phyloP scores from a whole-genome alignment of 2,329 filamentous ascomycete species.

The Sphaerostilbella broomeana region DNA sequence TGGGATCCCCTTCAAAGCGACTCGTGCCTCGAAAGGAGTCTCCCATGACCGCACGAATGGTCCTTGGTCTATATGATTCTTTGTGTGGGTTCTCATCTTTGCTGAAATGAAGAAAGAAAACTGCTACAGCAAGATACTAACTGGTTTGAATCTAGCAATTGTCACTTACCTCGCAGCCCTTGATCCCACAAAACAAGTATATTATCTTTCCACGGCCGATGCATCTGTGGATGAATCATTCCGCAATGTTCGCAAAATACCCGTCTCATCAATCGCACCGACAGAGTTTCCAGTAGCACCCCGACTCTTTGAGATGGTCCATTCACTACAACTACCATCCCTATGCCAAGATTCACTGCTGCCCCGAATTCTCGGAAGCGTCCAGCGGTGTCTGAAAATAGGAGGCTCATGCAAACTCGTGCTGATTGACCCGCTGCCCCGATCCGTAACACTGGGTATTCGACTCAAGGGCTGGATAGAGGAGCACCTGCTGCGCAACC shows the following conservation, averaged over 20 bases:
- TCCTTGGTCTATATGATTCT: constrained; percentile 47
- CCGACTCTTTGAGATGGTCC: constrained; percentile 41
- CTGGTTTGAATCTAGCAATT: constrained; percentile 31
- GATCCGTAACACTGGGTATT: constrained; percentile 49
- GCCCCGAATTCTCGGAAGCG: constrained; percentile 47
- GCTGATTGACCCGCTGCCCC: constrained; percentile 57
- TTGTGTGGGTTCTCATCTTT: constrained; percentile 15
- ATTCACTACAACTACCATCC: constrained; percentile 50
- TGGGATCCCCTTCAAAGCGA: constrained; percentile 13
- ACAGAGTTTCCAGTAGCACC: constrained; percentile 33
- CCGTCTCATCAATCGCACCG: constrained; percentile 32
- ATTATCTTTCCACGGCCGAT: constrained; percentile 37
- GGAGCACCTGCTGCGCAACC: constrained; percentile 50
- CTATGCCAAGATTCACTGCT: constrained; percentile 51
- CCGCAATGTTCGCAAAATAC: constrained; percentile 34
- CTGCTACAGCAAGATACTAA: neutral
- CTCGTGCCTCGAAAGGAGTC: neutral
- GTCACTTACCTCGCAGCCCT: constrained; percentile 43
- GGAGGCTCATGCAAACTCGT: constrained; percentile 53
- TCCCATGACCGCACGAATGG: constrained; percentile 7
- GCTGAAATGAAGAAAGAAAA: neutral
- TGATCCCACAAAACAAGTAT: constrained; percentile 34
- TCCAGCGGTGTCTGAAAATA: constrained; percentile 48
- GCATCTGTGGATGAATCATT: constrained; percentile 33
- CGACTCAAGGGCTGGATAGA: constrained; percentile 56